Evolutionary conservation across 805 yeast species (phyloP).

Genomic region (Candida ortonii): DNA sequence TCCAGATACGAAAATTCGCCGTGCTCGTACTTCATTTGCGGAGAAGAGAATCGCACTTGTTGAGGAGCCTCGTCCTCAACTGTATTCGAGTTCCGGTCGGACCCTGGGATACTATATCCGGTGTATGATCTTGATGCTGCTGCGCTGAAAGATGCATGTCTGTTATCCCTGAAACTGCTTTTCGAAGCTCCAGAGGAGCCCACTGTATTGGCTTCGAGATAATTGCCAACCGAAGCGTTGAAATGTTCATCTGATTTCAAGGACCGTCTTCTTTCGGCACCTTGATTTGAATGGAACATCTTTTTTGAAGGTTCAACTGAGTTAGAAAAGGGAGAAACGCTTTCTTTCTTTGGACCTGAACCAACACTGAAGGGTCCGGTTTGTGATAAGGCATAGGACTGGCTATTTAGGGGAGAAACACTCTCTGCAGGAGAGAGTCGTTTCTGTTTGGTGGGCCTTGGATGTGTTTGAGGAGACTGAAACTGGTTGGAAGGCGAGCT

Average conservation of each 20-base stretch:
- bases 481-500: slow-evolving; percentile 13
- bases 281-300: no score
- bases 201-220: no score
- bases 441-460: slow-evolving; percentile 15
- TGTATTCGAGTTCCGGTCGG: slow-evolving; percentile 10
- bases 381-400: slow-evolving; percentile 1
- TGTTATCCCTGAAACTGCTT: slow-evolving; percentile 29
- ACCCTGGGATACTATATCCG: slow-evolving; percentile 26
- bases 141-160: slow-evolving; percentile 65
- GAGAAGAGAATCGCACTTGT: slow-evolving; percentile 80
- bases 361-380: not conserved
- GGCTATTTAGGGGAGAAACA: slow-evolving; percentile 15
- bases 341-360: not conserved
- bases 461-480: slow-evolving; percentile 16
- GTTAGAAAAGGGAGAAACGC: no score
- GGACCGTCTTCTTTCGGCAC: no score
- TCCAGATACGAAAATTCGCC: slow-evolving; percentile 34
- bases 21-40: slow-evolving; percentile 46
- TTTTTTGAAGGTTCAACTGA: no score
- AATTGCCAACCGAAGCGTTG: no score
- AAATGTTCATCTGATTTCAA: no score
- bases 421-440: slow-evolving; percentile 13
- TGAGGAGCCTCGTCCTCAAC: slow-evolving; percentile 47
- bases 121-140: slow-evolving; percentile 60
- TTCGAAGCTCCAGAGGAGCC: no score